A percentile compares a stretch with the other conserved stretches of the same genome.
Conservation (phyloP, 2,329 filamentous ascomycete genomes). For the Epichloe festucae region DNA sequence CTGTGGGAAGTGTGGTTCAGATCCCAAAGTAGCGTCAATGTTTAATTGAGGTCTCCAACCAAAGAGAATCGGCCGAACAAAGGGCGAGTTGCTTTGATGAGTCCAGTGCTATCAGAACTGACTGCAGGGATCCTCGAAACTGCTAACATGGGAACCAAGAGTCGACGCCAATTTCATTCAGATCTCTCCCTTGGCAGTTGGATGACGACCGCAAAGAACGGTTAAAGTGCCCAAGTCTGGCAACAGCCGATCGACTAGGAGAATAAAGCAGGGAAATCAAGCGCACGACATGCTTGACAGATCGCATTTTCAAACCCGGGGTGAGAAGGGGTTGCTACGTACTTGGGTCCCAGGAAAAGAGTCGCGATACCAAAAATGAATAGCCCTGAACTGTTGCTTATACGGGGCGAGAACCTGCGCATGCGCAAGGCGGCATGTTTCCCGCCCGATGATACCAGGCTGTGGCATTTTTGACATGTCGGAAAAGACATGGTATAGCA, state of each 20-base stretch:
- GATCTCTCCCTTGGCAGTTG: not conserved
- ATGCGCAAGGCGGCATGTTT: too few species aligned
- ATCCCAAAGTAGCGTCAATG: not conserved
- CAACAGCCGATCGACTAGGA: not conserved
- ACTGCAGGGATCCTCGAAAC: not conserved
- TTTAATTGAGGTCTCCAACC: conserved; percentile 3
- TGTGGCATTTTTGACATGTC: not conserved
- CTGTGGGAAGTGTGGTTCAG: not conserved
- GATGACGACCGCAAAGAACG: not conserved
- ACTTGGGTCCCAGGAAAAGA: too few species aligned
- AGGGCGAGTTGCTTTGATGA: not conserved
- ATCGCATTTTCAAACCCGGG: too few species aligned
- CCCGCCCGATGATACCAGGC: too few species aligned
- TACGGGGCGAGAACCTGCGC: too few species aligned
- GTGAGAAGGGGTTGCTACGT: too few species aligned
- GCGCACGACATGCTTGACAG: too few species aligned
- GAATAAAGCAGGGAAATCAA: too few species aligned
- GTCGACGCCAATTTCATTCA: too few species aligned
- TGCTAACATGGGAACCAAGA: not conserved
- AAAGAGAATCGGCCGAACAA: not conserved
- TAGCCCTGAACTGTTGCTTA: too few species aligned
- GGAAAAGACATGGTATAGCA: not conserved
- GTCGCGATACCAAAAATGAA: too few species aligned
- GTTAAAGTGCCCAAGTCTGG: not conserved
- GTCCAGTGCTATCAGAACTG: not conserved